Conservation (phyloP, 2,329 filamentous ascomycete genomes). For the Ceratocystis albifundus region DNA sequence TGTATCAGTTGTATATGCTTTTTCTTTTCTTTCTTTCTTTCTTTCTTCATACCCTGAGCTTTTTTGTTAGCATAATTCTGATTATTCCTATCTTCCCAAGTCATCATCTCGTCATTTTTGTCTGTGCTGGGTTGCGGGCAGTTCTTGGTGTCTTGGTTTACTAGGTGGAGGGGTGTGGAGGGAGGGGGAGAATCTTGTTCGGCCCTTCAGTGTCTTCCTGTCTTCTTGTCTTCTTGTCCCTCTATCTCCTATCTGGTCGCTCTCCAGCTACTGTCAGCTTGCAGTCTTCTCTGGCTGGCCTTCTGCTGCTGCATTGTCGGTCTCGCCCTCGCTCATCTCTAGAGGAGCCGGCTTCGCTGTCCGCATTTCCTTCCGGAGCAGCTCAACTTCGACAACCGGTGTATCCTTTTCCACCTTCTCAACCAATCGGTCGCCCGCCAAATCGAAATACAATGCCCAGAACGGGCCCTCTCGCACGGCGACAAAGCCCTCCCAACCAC, state of each 20-base stretch:
- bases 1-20: background rate
- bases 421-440: constrained; percentile 36
- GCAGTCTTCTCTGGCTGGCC: background rate
- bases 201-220: too few relatives aligned
- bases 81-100: background rate
- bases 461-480: constrained; percentile 36
- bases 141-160: background rate
- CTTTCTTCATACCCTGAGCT: background rate
- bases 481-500: constrained; percentile 41
- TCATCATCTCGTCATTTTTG: background rate
- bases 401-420: constrained; percentile 38
- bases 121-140: background rate
- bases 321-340: constrained; percentile 6
- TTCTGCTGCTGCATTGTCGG: background rate
- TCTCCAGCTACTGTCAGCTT: background rate
- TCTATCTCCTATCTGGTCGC: background rate
- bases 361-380: constrained; percentile 37
- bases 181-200: too few relatives aligned
- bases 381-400: constrained; percentile 44
- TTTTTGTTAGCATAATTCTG: background rate
- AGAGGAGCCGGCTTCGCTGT: constrained; percentile 19
- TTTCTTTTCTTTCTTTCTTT: too few relatives aligned
- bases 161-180: too few relatives aligned
- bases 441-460: constrained; percentile 40
- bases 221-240: too few relatives aligned